Evolutionary conservation across 768 basidiomycete genomes (phyloP), one percentile per base, ranked within the genome.

Genomic region (Boletellus emodensis): DNA sequence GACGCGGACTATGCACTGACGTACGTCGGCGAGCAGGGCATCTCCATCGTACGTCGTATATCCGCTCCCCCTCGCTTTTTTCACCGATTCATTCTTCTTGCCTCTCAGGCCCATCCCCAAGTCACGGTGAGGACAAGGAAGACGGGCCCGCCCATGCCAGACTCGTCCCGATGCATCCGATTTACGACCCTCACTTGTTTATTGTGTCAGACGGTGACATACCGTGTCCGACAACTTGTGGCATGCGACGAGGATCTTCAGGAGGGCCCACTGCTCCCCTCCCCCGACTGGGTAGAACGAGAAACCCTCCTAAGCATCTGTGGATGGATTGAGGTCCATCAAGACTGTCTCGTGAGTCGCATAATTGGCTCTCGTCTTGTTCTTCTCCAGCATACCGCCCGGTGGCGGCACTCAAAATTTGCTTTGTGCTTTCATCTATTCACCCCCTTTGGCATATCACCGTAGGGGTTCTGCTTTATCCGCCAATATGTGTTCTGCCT

Each of bases 291-390:
- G 85, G 82, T 81, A 6, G 88, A 90, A 69, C 76, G 79, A 44
- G 85, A 87, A 61, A 71, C 81, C 44, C 72, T 90, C 67, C 81
- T 80, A 67, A 85, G 83, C 56, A 67, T 73, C 32, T 80, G 63
- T 46, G 89, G 88, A 11, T 89, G 85, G 86, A 76, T 91, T 53
- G 83, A 90, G 58, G 77, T 90, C 17, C 75, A 83, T 60, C 76
- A 75, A 46, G 72, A 75, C 45, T 84, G 82, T 60, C 61, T 87
- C 68, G 88, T 90, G 69, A 77, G 88, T 79, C 30, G 28, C 34
- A 44, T 28, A 9, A 33, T 41, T 44, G 6, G 18, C 40, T 50
- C 36, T 17, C 38, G 13, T 39, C 39, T 22, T 11, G 30, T 30
- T 30, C 1, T 37, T 47, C 42, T 37, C 17, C 20, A 20, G 6